Conservation (phyloP, 1,284 basidiomycete species). For the Rhodotorula glutinis region DNA sequence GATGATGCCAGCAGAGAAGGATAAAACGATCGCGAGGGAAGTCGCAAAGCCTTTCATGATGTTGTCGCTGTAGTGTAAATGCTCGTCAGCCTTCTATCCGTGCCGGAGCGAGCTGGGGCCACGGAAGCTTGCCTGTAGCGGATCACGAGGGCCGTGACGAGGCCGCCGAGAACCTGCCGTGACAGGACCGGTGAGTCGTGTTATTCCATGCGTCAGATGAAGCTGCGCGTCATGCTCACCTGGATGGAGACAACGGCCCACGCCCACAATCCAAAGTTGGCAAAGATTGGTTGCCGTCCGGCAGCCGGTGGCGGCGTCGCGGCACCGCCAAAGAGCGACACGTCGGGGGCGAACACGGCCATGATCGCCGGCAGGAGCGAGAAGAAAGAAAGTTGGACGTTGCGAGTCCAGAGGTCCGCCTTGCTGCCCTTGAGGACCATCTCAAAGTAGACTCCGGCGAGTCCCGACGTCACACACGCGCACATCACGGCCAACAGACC, state of each 20-base stretch:
- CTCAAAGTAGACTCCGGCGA: conserved; percentile 98
- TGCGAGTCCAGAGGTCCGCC: conserved; percentile 90
- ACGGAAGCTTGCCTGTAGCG: conserved; percentile 53
- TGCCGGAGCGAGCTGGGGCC: background rate
- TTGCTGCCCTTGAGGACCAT: conserved; percentile 89
- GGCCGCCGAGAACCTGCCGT: conserved; percentile 61
- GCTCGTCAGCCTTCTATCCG: background rate
- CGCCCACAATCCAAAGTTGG: conserved; percentile 81
- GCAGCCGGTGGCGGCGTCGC: background rate
- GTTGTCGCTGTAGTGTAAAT: conserved; percentile 58
- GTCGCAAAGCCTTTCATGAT: conserved; percentile 91
- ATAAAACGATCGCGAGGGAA: conserved; percentile 84
- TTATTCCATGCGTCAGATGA: too few relatives aligned
- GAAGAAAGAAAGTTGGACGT: conserved; percentile 92
- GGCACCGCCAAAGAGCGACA: conserved; percentile 35
- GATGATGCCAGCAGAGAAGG: conserved; percentile 81
- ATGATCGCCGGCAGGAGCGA: conserved; percentile 84
- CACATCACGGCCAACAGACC: conserved; percentile 80
- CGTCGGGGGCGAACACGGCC: conserved; percentile 65
- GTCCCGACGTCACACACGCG: conserved; percentile 91
- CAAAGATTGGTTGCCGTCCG: conserved; percentile 54
- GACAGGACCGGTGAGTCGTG: too few relatives aligned
- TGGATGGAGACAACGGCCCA: conserved; percentile 86
- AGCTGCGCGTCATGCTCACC: too few relatives aligned
- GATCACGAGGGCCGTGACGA: conserved; percentile 72